These are phyloP conservation scores for Tulasnella sp. DNA, from an alignment of 768 basidiomycete genomes.

Conservation along the genomic window DNA sequence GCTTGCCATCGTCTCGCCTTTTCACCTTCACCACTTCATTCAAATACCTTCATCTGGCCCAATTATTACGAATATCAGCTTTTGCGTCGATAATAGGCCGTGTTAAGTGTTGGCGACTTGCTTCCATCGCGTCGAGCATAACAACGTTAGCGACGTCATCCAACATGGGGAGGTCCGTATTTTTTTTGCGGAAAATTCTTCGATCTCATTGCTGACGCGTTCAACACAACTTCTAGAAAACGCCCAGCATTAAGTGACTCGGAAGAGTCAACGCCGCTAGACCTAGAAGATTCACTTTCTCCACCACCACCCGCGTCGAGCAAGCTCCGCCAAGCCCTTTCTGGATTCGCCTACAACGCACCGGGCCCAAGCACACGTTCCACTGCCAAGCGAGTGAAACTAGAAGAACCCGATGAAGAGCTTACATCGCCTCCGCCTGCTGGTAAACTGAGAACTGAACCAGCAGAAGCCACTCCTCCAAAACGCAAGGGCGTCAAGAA, in stretches of 20 bases:
- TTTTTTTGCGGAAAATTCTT: background rate
- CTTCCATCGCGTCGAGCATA: background rate
- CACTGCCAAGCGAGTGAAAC: background rate
- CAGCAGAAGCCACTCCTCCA: background rate
- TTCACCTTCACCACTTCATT: background rate
- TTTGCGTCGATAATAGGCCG: background rate
- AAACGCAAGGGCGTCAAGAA: background rate
- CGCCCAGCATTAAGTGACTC: background rate
- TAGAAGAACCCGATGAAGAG: background rate
- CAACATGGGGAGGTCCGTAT: background rate
- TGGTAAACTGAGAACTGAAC: background rate
- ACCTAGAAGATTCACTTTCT: conserved; percentile 8
- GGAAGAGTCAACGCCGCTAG: background rate
- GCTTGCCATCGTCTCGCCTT: background rate
- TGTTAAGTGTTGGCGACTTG: background rate
- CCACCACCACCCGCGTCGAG: background rate
- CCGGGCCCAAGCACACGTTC: background rate
- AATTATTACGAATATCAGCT: background rate
- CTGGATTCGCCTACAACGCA: conserved; percentile 2
- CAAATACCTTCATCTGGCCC: background rate
- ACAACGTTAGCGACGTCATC: background rate
- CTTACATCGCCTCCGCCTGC: background rate
- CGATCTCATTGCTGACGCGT: background rate
- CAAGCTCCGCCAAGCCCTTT: background rate
- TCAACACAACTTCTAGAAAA: background rate